Conservation (phyloP, 2,329 filamentous ascomycete genomes). For the Chalaropsis ovoidea region DNA sequence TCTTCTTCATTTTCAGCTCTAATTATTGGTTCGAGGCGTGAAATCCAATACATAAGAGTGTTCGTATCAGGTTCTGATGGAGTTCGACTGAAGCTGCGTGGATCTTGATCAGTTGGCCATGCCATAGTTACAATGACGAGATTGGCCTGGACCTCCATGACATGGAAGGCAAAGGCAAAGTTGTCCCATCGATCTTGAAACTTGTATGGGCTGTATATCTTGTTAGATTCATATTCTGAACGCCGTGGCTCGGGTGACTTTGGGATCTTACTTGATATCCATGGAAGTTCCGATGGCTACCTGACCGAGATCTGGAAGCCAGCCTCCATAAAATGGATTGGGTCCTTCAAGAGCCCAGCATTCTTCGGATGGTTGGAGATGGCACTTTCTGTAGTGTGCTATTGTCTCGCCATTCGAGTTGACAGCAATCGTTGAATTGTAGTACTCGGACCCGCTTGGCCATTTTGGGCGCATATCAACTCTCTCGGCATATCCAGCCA, state of each 20-base stretch:
- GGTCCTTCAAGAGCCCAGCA: constrained; percentile 50
- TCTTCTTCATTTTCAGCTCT: constrained; percentile 44
- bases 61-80: constrained; percentile 57
- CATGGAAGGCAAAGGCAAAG: constrained; percentile 39
- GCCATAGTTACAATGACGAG: constrained; percentile 66
- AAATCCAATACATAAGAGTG: constrained; percentile 67
- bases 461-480: constrained; percentile 28
- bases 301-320: constrained; percentile 38
- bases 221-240: constrained; percentile 30
- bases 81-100: constrained; percentile 36
- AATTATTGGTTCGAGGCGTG: constrained; percentile 57
- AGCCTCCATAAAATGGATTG: constrained; percentile 38
- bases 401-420: constrained; percentile 42
- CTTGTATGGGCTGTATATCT: constrained; percentile 17
- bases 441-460: constrained; percentile 32
- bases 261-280: constrained; percentile 40
- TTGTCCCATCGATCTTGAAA: constrained; percentile 27
- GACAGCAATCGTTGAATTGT: constrained; percentile 40
- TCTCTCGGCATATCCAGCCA: constrained; percentile 57
- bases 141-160: constrained; percentile 46
- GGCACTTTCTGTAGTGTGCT: constrained; percentile 44
- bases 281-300: constrained; percentile 50
- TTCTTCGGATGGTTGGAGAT: constrained; percentile 52
- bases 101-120: constrained; percentile 55
- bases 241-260: constrained; percentile 46